A percentile compares a stretch with the other conserved stretches of the same genome.
Evolutionary conservation across 2,329 filamentous ascomycete genomes (phyloP).

Genomic region (Meredithiella fracta): DNA sequence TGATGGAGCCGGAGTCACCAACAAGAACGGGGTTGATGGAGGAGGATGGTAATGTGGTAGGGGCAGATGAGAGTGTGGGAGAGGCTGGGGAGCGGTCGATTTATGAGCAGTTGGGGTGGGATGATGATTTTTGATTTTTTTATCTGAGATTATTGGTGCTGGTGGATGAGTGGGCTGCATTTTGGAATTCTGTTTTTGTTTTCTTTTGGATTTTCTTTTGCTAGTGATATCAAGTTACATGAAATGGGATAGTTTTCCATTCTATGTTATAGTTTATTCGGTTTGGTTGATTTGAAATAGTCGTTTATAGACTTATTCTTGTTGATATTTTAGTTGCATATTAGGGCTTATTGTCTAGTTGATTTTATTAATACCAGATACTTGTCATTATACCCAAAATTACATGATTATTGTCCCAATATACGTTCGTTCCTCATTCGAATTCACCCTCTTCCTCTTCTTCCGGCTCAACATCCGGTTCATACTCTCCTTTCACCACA

Average conservation of each 20-base stretch:
- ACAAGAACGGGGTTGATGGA: background rate
- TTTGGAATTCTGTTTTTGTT: background rate
- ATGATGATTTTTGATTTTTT: slow-evolving; percentile 36
- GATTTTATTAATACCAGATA: background rate
- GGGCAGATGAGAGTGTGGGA: background rate
- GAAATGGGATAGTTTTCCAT: slow-evolving; percentile 3
- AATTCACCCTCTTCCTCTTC: slow-evolving; percentile 1
- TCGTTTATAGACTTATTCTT: background rate
- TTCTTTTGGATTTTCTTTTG: background rate
- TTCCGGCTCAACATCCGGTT: background rate
- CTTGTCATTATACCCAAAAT: background rate
- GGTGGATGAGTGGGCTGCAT: background rate
- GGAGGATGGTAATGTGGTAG: background rate
- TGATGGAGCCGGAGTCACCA: background rate
- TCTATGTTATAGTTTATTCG: background rate
- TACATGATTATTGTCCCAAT: background rate
- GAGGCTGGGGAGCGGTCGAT: slow-evolving; percentile 25
- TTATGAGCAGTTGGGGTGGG: slow-evolving; percentile 41
- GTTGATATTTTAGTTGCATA: background rate
- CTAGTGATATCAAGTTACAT: slow-evolving; percentile 9
- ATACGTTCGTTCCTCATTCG: background rate
- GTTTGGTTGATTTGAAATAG: background rate
- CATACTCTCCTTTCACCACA: slow-evolving; percentile 29
- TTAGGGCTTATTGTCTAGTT: background rate
- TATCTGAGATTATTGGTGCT: background rate